Base-by-base conservation (phyloP, 2,329 filamentous ascomycete genomes). In the Penicillium sp. region DNA sequence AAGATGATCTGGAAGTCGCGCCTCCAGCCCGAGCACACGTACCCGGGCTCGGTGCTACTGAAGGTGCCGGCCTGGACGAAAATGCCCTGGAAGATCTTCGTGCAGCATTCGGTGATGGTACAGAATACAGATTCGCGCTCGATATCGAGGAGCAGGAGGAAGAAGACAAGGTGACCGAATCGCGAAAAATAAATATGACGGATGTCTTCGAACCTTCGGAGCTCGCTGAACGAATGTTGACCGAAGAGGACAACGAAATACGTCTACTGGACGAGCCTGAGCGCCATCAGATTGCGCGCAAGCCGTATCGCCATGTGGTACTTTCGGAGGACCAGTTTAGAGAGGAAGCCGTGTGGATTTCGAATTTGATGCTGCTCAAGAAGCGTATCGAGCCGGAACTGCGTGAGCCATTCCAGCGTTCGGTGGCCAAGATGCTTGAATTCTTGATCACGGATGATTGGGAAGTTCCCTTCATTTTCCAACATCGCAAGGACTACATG, bases 151-250 rank as follows among this genome's bases (percentile, higher is more conserved):
- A 94, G 42, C 88, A 92, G 46, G 89, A 92, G 61, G 83, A 86
- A 53, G 90, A 95, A 61, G 87, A 90, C 44, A 86, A 89, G 53
- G 82, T 89, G 61, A 84, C 87, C 55, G 89, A 91, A 58, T 90
- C 95, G 62, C 90, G 92, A 66, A 87, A 88, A 40, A 85, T 97
- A 37, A 91, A 97, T 74, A 84, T 99, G 59, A 97, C 97, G 77
- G 93, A 99, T 71, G 93, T 99, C 47, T 99, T 99, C 67, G 94
- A 99, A 75, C 94, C 94, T 0, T 96, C 92, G 2, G 92, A 99
- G 72, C 83, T 99, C 34, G 87, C 89, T 52, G 94, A 99, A 76
- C 93, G 91, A 76, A 89, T 97, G 72, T 84, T 99, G 64, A 99
- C 94, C 8, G 94, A 97, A 54, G 92, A 92, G 60, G 94, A 99